phyloP scores from a whole-genome alignment of 495 filamentous ascomycete species.

The Neurospora africana region DNA sequence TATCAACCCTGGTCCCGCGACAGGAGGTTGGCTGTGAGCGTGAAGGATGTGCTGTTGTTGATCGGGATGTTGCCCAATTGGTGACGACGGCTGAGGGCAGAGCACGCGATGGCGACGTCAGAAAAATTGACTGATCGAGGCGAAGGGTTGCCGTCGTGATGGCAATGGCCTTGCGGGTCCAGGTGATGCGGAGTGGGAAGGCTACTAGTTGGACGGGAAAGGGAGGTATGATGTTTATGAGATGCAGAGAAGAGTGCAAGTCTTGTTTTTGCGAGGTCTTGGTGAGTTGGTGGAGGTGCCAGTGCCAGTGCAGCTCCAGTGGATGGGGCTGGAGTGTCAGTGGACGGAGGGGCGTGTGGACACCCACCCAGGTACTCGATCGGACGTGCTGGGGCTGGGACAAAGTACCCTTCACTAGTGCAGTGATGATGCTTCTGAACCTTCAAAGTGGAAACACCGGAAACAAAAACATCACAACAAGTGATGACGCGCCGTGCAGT shows the following conservation, averaged over 20 bases:
- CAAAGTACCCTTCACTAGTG: conserved; percentile 21
- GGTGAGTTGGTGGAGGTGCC: conserved; percentile 25
- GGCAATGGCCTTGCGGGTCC: conserved; percentile 8
- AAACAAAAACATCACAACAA: background rate
- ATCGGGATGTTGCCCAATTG: background rate
- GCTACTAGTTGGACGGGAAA: conserved; percentile 7
- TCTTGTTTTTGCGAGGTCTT: conserved; percentile 26
- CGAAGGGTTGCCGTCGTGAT: conserved; percentile 12
- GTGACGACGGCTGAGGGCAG: background rate
- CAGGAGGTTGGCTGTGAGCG: background rate
- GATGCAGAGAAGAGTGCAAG: conserved; percentile 8
- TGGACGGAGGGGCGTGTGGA: conserved; percentile 15
- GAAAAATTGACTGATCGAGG: conserved; percentile 5
- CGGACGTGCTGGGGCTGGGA: conserved; percentile 16
- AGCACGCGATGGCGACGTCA: background rate
- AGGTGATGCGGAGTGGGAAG: conserved; percentile 9
- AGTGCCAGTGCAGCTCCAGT: conserved; percentile 1
- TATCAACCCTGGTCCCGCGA: background rate
- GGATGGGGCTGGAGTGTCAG: conserved; percentile 13
- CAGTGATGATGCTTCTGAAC: background rate
- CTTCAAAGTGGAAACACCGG: background rate
- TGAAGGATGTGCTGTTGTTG: background rate
- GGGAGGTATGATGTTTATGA: conserved; percentile 9
- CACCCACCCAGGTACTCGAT: conserved; percentile 13
- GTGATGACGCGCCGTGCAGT: background rate